Evolutionary conservation across 306 rosid species (phyloP).

Genomic region (Sicyos baderoa): DNA sequence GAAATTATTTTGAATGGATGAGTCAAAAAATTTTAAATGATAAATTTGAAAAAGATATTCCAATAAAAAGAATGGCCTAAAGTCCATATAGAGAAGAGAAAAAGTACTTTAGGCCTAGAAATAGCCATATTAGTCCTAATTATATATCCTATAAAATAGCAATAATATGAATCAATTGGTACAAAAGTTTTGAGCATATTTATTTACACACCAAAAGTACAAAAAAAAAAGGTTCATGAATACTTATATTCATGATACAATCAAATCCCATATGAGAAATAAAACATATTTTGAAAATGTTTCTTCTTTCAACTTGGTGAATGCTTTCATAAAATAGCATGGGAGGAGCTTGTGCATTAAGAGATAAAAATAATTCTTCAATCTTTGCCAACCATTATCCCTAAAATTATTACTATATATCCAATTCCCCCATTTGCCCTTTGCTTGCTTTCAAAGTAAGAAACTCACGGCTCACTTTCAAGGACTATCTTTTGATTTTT

Average conservation of each 20-base stretch:
- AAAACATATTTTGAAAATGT: neutral
- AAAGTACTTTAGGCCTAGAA: too few species aligned
- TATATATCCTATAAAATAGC: too few species aligned
- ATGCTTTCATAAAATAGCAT: neutral
- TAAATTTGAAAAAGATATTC: too few species aligned
- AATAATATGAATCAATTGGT: too few species aligned
- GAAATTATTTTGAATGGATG: neutral
- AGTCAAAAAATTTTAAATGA: neutral
- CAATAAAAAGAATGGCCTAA: too few species aligned
- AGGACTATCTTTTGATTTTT: neutral
- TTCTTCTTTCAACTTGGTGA: neutral
- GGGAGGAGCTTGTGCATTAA: neutral
- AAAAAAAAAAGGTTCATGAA: too few species aligned
- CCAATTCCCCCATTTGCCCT: neutral
- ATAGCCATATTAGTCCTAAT: too few species aligned
- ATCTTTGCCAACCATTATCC: neutral
- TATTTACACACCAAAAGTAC: too few species aligned
- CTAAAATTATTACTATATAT: neutral
- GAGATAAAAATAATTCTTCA: neutral
- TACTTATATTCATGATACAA: too few species aligned
- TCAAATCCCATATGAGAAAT: too few species aligned
- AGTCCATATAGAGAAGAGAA: too few species aligned
- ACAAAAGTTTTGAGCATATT: too few species aligned
- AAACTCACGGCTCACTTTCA: neutral
- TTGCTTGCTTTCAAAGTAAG: slow-evolving; percentile 11